Conservation (phyloP, 1,139 yeast genomes). For the Candida pseudocylindracea region DNA sequence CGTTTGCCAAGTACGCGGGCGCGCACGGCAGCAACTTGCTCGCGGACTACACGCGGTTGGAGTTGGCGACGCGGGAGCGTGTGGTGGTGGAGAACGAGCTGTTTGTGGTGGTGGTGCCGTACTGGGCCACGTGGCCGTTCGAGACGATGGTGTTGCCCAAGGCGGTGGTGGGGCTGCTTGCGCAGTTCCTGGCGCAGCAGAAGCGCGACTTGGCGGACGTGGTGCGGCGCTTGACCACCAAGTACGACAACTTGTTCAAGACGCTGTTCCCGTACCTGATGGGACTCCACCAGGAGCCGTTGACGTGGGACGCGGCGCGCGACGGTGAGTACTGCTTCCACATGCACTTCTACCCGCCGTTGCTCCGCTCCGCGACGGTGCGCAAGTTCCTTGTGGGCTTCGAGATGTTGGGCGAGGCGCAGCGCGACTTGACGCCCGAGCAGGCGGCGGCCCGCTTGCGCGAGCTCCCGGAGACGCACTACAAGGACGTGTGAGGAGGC, state of each 20-base stretch:
- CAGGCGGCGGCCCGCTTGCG: constrained; percentile 42
- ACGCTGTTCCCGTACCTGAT: constrained; percentile 61
- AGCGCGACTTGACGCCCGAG: constrained; percentile 58
- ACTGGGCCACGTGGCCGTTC: constrained; percentile 76
- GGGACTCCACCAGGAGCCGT: constrained; percentile 63
- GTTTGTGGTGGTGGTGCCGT: constrained; percentile 54
- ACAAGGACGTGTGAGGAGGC: constrained; percentile 2
- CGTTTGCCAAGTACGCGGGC: constrained; percentile 23
- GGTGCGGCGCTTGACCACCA: constrained; percentile 30
- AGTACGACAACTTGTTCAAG: constrained; percentile 50
- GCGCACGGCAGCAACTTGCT: constrained; percentile 26
- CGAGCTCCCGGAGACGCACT: constrained; percentile 17
- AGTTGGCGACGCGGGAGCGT: constrained; percentile 25
- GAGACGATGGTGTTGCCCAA: constrained; percentile 43
- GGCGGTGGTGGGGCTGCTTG: constrained; percentile 26
- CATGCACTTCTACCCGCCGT: constrained; percentile 63
- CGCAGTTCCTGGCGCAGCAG: constrained; percentile 25
- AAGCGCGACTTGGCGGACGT: constrained; percentile 33
- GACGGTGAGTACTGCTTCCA: constrained; percentile 15
- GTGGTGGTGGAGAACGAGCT: constrained; percentile 37
- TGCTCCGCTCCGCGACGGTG: constrained; percentile 53
- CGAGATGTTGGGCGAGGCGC: constrained; percentile 63
- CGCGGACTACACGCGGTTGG: constrained; percentile 43
- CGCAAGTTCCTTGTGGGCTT: constrained; percentile 60
- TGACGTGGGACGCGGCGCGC: constrained; percentile 19